These are phyloP conservation scores for Arachnomyces sp. DNA, from an alignment of 2,329 filamentous ascomycete species.

Conservation along the genomic window DNA sequence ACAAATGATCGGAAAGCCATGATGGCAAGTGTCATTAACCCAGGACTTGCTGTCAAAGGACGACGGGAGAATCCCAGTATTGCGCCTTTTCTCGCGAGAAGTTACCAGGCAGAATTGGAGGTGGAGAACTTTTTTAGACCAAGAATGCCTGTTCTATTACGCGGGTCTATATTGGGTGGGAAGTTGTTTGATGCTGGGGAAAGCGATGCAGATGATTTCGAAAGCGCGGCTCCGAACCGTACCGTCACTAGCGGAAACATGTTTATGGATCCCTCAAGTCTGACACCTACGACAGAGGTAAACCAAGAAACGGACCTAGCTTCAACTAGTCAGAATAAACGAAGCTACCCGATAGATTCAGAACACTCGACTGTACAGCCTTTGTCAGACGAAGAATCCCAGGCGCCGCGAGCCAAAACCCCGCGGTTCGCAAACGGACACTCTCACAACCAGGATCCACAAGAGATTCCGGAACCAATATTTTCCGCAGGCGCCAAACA, in stretches of 20 bases:
- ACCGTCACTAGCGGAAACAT: too few species aligned
- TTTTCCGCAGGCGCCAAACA: too few species aligned
- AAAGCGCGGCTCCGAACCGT: neutral
- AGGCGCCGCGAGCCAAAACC: too few species aligned
- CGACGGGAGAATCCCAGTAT: constrained; percentile 62
- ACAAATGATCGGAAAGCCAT: constrained; percentile 63
- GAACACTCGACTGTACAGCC: too few species aligned
- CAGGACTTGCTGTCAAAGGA: constrained; percentile 57
- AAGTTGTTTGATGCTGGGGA: constrained; percentile 6
- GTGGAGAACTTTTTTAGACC: constrained; percentile 63
- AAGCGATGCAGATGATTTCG: neutral
- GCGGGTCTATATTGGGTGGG: constrained; percentile 20
- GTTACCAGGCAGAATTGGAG: constrained; percentile 54
- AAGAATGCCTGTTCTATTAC: constrained; percentile 41
- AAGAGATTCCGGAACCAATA: too few species aligned
- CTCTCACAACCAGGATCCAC: too few species aligned
- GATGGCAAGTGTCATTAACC: constrained; percentile 74
- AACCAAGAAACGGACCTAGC: too few species aligned
- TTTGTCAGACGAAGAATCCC: too few species aligned
- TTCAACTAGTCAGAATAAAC: constrained; percentile 12
- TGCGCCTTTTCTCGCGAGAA: constrained; percentile 66
- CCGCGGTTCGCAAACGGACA: too few species aligned
- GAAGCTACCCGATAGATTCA: constrained; percentile 6
- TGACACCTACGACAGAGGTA: too few species aligned
- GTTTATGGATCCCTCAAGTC: too few species aligned